Evolutionary conservation across 306 rosid species (phyloP), one percentile per base, ranked within the genome.

Genomic region (Urtica urens): DNA sequence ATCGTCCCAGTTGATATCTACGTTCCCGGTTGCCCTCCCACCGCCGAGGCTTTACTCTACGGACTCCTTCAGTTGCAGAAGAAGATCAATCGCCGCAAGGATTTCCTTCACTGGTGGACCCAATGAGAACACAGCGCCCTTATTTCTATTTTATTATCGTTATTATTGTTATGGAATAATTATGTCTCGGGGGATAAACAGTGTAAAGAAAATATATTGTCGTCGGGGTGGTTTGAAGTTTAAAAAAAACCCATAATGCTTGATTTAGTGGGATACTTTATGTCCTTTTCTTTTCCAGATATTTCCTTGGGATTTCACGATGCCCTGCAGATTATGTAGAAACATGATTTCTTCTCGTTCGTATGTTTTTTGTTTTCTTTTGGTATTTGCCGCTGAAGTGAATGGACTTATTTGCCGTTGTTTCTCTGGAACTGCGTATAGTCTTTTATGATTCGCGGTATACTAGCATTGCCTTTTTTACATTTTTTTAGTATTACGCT

Each of bases 21-120:
- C 50, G 75, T 92, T 63, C 99, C 99, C 0, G 99, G 99, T 47
- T 92, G 99, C 49, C 99, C 99, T 60, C 96, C 99, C 53, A 82
- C 96, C 45, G 99, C 99, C 0, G 99, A 92, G 67, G 99, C 94
- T 63, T 55, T 85, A 34, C 77, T 92, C 1, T 92, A 92, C 48
- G 99, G 99, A 44, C 70, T 90, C 48, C 99, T 90, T 49, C 99
- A 90, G 79, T 72, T 90, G 65, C 99, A 90, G 81, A 85, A 92
- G 87, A 90, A 85, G 78, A 92, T 85, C 70, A 79, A 77, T 60
- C 78, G 99, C 76, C 96, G 96, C 71, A 92, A 85, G 66, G 99
- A 92, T 74, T 92, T 92, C 73, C 92, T 75, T 62, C 67, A 59
- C 23, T 92, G 96, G 99, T 92, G 99, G 96, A 82, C 87, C 58